A percentile compares a stretch with the other conserved stretches of the same genome.
These are phyloP conservation scores for Zanthoxylum bungeanum DNA, from an alignment of 345 rosid genomes.

Conservation along the genomic window DNA sequence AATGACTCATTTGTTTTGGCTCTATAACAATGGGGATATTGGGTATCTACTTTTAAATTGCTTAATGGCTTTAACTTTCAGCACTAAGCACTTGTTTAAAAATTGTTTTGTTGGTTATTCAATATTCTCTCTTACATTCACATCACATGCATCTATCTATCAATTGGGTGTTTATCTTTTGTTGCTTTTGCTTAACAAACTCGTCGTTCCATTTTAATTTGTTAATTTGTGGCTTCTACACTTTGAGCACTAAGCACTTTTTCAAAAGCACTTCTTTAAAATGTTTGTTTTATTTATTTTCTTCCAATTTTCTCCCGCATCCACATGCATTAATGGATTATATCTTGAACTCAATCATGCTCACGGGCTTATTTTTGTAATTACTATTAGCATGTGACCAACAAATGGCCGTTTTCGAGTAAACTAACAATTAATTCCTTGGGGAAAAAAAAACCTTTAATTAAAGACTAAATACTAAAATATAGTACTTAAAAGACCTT, in stretches of 20 bases:
- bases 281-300: neutral
- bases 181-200: neutral
- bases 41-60: neutral
- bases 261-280: neutral
- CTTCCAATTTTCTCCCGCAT: neutral
- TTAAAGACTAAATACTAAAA: no score
- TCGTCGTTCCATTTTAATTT: neutral
- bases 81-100: neutral
- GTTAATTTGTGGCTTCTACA: neutral
- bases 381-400: conserved; percentile 1
- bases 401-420: neutral
- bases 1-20: neutral
- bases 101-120: neutral
- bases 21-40: neutral
- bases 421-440: no score
- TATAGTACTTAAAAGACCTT: no score
- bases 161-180: neutral
- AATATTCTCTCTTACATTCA: neutral
- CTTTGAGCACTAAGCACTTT: neutral
- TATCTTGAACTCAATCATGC: neutral
- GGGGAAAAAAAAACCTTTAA: no score
- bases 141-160: neutral
- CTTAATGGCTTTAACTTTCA: neutral
- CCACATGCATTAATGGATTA: neutral
- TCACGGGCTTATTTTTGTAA: neutral